Percentiles rank a stretch among this genome's conserved stretches.
Conservation (phyloP, 2,329 filamentous ascomycete species). For the Neocucurbitaria cava region DNA sequence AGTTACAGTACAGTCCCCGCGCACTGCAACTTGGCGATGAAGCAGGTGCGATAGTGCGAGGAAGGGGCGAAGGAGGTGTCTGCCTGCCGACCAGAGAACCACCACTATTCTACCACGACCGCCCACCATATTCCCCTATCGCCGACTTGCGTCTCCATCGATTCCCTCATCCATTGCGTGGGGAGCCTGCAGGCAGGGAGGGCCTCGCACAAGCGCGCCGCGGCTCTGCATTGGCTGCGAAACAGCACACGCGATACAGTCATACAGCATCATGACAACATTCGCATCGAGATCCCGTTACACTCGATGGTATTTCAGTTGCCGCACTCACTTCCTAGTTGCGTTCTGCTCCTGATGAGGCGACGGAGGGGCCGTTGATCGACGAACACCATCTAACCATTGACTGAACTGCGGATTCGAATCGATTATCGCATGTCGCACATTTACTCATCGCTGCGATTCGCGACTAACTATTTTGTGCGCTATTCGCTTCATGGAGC, state of each 20-base stretch:
- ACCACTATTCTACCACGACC: too few species aligned
- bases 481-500: conserved; percentile 12
- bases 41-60: not conserved
- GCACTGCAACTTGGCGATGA: not conserved
- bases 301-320: conserved; percentile 14
- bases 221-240: conserved; percentile 23
- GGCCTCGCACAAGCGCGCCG: conserved; percentile 12
- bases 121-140: not conserved
- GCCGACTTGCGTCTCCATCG: not conserved
- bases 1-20: not conserved
- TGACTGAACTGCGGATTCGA: conserved; percentile 8
- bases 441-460: conserved; percentile 15
- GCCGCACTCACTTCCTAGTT: conserved; percentile 10
- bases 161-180: not conserved
- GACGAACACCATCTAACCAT: conserved; percentile 10
- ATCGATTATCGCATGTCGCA: conserved; percentile 33
- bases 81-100: not conserved
- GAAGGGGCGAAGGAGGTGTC: not conserved
- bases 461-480: conserved; percentile 4
- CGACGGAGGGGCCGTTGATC: conserved; percentile 35
- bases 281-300: not conserved
- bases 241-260: conserved; percentile 31
- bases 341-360: conserved; percentile 17
- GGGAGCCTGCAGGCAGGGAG: not conserved
- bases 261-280: conserved; percentile 37